Conservation (phyloP, 768 basidiomycete species). For the Amyloporia xantha region DNA sequence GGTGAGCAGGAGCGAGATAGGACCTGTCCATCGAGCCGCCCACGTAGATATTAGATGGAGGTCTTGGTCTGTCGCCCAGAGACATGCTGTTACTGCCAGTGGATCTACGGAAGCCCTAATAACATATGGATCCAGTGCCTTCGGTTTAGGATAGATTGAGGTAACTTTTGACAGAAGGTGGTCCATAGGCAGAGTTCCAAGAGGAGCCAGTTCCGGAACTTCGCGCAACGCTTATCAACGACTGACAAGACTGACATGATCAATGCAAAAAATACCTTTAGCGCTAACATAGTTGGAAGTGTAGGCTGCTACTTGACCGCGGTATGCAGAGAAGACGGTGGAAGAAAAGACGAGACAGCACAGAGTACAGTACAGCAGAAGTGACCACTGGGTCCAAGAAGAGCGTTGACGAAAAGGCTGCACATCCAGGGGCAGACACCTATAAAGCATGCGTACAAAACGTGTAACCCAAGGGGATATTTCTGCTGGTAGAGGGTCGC, state of each 20-base stretch:
- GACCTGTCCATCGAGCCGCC: slow-evolving; percentile 39
- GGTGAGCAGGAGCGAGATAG: slow-evolving; percentile 43
- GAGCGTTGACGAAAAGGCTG: neutral
- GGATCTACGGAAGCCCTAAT: slow-evolving; percentile 9
- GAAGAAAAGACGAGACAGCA: slow-evolving; percentile 7
- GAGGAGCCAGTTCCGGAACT: neutral
- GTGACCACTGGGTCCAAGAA: neutral
- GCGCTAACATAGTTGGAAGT: too few relatives aligned
- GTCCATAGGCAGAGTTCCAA: slow-evolving; percentile 12
- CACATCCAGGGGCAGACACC: neutral
- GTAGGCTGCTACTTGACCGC: too few relatives aligned
- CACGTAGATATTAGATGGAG: slow-evolving; percentile 31
- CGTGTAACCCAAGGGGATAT: neutral
- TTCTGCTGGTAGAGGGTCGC: neutral
- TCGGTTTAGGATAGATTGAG: slow-evolving; percentile 17
- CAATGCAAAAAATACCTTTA: too few relatives aligned
- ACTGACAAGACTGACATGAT: too few relatives aligned
- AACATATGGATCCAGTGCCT: slow-evolving; percentile 15
- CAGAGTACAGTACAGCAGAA: slow-evolving; percentile 10
- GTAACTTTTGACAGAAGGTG: slow-evolving; percentile 22
- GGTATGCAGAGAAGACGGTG: too few relatives aligned
- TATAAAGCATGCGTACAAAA: neutral
- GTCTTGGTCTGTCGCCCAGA: slow-evolving; percentile 37
- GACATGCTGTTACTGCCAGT: slow-evolving; percentile 37
- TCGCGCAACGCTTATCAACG: too few relatives aligned